These are phyloP conservation scores for Sicyos edulis DNA, from an alignment of 306 rosid species.

Conservation along the genomic window DNA sequence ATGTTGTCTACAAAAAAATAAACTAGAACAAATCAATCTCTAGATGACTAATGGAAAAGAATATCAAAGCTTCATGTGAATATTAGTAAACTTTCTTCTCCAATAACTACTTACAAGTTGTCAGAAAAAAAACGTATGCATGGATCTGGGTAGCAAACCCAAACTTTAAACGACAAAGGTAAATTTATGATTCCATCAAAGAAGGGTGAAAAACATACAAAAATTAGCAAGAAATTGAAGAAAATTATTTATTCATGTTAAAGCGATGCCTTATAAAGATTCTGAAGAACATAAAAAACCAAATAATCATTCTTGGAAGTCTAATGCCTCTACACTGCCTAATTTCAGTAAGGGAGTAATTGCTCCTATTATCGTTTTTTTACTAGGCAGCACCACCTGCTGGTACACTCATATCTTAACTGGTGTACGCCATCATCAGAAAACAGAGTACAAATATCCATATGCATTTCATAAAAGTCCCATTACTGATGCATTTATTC, in stretches of 20 bases:
- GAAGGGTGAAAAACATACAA: background rate
- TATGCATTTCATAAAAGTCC: background rate
- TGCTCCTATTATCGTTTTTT: no score
- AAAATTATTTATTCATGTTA: background rate
- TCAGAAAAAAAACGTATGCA: background rate
- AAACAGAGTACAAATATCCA: background rate
- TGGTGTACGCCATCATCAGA: background rate
- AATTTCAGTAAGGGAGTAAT: no score
- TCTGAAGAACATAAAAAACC: background rate
- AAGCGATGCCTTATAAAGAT: background rate
- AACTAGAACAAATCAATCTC: slow-evolving; percentile 19
- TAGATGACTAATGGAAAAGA: slow-evolving; percentile 14
- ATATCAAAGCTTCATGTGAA: background rate
- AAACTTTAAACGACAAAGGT: background rate
- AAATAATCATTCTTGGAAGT: background rate
- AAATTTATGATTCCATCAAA: slow-evolving; percentile 7
- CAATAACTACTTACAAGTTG: background rate
- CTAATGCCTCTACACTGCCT: no score
- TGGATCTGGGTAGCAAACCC: background rate
- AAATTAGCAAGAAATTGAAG: background rate
- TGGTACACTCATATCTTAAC: background rate
- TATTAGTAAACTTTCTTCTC: background rate
- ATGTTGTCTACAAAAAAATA: slow-evolving; percentile 37
- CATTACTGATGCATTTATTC: background rate
- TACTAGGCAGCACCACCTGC: no score